Base-by-base conservation (phyloP, 2,329 filamentous ascomycete genomes). In the Ophiostoma sp. region DNA sequence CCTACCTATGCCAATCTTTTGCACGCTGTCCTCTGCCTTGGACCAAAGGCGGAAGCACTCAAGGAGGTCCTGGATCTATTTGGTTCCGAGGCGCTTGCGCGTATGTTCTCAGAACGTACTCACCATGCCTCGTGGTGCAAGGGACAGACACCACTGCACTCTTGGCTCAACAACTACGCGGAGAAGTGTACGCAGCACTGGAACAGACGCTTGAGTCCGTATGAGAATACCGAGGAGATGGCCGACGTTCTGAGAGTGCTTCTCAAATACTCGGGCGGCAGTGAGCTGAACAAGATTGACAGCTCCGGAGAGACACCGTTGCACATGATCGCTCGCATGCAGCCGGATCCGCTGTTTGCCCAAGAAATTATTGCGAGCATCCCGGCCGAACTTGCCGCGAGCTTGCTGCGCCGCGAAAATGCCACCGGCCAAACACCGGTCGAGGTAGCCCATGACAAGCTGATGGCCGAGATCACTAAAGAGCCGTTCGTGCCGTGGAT, bases 351-450 rank as follows among this genome's bases (percentile, higher is more conserved):
- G 7, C 7, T 27, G 2, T 8, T 57, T 15, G 52, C 23, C 73
- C 48, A 74, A 17, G 75, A 80, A 2, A 75, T 91, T 3, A 78
- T 93, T 13, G 79, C 85, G 11, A 80, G 80, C 73, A 82, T 85
- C 23, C 86, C 89, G 0, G 81, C 83, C 35, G 17, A 70, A n/a
- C 67, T 70, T 27, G 39, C 52, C n/a, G 52, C 36, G 7, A 23
- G 17, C 27, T 81, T 93, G 1, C 79, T 93, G 0, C 84, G 86
- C 74, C 85, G 88, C 31, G 92, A 95, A 77, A 94, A 94, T 74
- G 87, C 90, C 0, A 90, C 90, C 0, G 92, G 92, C 1, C 84
- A 86, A 20, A 95, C 91, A 0, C 89, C 92, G 70, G 3, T 57
- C n/a, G 52, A 57, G n/a, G 52, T 57, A 3, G 52, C 52, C 23